Percentiles rank a stretch among this genome's conserved stretches.
These are phyloP conservation scores for Aureobasidium sp. DNA, from an alignment of 2,329 filamentous ascomycete species.

Conservation along the genomic window DNA sequence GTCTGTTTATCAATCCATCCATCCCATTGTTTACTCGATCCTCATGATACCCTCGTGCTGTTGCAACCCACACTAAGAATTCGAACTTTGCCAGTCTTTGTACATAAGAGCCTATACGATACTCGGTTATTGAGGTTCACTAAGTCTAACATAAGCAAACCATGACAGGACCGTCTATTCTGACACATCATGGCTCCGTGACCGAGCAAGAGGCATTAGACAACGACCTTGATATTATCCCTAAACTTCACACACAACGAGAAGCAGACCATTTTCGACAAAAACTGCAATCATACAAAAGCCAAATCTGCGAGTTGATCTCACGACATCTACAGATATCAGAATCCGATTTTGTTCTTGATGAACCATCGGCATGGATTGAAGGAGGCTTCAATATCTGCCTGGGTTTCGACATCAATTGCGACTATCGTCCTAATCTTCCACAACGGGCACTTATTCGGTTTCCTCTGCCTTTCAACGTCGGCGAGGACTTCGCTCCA, in stretches of 20 bases:
- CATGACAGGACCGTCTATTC: neutral
- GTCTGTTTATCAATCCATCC: neutral
- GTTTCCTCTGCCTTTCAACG: neutral
- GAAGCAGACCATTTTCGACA: neutral
- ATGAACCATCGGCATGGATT: neutral
- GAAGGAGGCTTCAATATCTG: slow-evolving; percentile 20
- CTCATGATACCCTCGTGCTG: neutral
- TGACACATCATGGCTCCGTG: neutral
- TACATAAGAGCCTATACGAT: neutral
- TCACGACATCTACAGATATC: neutral
- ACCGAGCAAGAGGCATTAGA: neutral
- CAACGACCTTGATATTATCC: neutral
- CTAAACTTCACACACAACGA: neutral
- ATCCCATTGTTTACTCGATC: neutral
- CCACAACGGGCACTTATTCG: neutral
- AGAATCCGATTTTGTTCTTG: neutral
- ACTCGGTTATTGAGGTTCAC: too few relatives aligned
- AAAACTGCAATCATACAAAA: neutral
- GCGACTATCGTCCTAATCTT: neutral
- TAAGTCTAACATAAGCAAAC: too few relatives aligned
- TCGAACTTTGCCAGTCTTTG: neutral
- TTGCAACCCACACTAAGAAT: neutral
- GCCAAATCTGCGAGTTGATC: neutral
- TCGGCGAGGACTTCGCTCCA: slow-evolving; percentile 31
- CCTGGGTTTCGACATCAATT: neutral